A percentile compares a stretch with the other conserved stretches of the same genome.
Evolutionary conservation across 306 rosid species (phyloP).

Genomic region (Lupinus albus): DNA sequence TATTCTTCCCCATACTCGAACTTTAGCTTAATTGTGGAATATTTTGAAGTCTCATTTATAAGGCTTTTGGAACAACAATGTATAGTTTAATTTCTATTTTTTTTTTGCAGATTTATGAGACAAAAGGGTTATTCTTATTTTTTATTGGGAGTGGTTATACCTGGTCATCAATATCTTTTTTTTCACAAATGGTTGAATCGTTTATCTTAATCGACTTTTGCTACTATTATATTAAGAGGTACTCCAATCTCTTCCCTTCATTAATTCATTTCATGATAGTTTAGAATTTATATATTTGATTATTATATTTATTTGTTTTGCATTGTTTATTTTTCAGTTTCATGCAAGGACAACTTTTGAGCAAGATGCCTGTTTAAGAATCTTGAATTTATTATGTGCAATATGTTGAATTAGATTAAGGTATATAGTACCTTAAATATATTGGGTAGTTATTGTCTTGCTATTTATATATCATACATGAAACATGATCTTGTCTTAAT

Average conservation of each 20-base stretch:
- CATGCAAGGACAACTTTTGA: slow-evolving; percentile 65
- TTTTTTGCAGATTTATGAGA: slow-evolving; percentile 58
- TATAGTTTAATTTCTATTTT: slow-evolving; percentile 6
- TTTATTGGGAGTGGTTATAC: slow-evolving; percentile 52
- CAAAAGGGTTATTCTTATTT: slow-evolving; percentile 49
- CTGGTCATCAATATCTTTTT: slow-evolving; percentile 60
- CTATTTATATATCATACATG: neutral
- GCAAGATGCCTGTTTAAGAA: slow-evolving; percentile 60
- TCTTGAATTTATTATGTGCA: neutral
- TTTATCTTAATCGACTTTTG: slow-evolving; percentile 85
- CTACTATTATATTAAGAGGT: slow-evolving; percentile 80
- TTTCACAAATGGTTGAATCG: slow-evolving; percentile 66
- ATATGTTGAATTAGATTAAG: neutral
- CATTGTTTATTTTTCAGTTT: slow-evolving; percentile 50
- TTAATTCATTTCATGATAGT: neutral
- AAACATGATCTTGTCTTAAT: neutral
- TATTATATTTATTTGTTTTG: neutral
- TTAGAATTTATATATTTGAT: neutral
- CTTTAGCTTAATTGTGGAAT: too few relatives aligned
- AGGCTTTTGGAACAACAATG: neutral
- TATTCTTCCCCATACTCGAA: too few relatives aligned
- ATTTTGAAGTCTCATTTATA: too few relatives aligned
- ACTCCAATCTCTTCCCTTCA: neutral
- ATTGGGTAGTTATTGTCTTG: too few relatives aligned
- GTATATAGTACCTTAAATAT: too few relatives aligned